Base-by-base conservation (phyloP, 2,329 filamentous ascomycete species). In the Sporothrix brunneoviolacea region DNA sequence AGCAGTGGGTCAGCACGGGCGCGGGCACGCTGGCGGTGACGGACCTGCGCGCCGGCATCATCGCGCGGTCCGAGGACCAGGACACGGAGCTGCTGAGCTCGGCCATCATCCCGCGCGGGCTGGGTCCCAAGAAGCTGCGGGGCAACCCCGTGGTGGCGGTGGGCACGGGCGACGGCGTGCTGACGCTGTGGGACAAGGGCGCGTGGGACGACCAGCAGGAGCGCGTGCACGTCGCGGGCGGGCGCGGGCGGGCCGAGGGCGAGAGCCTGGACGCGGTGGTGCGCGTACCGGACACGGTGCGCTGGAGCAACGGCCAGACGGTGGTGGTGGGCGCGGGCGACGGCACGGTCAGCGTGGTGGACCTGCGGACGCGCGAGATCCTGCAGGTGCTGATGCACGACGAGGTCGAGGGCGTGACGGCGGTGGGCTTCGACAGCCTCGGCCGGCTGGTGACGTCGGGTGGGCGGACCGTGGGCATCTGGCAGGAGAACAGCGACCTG, bases 121-220 rank as follows among this genome's bases (percentile, higher is more conserved):
- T 95, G 54, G 82, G 86, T 0, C 82, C 84, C 27, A 83, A 81
- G 64, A 72, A 72, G 55, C 75, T 78, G 54, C 70, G 76, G 33
- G 84, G 81, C 60, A 86, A 87, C 41, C 88, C 88, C 5, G 76
- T 93, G 4, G 67, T 93, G 3, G 88, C 90, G 0, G 85, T 88
- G 32, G 88, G 88, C 19, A 82, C 77, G 22, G 84, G 81, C 16
- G 84, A 80, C 37, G 93, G 93, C 3, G 82, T 96, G 2, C 66
- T 97, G 55, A 96, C 91, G 4, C 71, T 97, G 7, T 98, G 93
- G 91, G 91, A 98, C 66, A 86, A 85, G 58, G 91, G 91, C 1
- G 82, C 87, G 1, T 97, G 93, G 91, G 91, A 95, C 62, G 91
- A 97, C 65, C 89, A 95, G 65, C 88, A 94, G 59, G 90, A 95